Evolutionary conservation across 257 asterid species (phyloP), one percentile per base, ranked within the genome.

Genomic region (Przewalskia tangutica): DNA sequence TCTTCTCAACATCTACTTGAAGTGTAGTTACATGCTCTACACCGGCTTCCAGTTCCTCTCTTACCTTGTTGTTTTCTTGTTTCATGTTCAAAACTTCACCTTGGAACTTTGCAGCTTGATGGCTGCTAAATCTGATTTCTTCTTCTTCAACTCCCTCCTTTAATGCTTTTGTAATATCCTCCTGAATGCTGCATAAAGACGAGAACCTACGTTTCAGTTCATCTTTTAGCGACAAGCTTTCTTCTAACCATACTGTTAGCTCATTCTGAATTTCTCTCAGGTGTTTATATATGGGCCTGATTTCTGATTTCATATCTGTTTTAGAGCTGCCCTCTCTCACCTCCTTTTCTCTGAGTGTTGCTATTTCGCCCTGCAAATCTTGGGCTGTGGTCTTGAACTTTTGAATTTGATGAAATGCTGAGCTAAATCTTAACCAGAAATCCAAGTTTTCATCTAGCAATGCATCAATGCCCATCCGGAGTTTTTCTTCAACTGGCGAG

Each of bases 361-460:
- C 14, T 55, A 90, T 89, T 79, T 95, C 99, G 0, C 85, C 87
- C 85, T 90, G 86, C 77, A 94, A 87, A 81, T 95, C 99, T 65
- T 89, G 89, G 13, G 87, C 94, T 44, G 91, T 91, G 16, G 90
- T 91, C 87, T 88, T 91, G 92, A 91, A 94, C 77, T 95, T 95
- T 85, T 90, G 97, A 6, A 94, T 90, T 88, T 93, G 98, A 83
- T 95, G 98, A 75, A 87, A 93, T 8, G 97, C 78, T 0, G 97
- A 90, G 93, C 99, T 95, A 59, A 95, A 95, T 80, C 97, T 91
- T 76, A 95, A 75, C 99, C 98, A 95, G 93, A 94, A 95, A 79
- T 93, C 95, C 67, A 95, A 79, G 85, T 95, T 95, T 71, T 94
- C 99, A 5, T 94, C 97, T 54, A 94, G 92, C 53, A 95, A 89